Base-by-base conservation (phyloP, 768 basidiomycete species). In the Cytidiella melzeri region DNA sequence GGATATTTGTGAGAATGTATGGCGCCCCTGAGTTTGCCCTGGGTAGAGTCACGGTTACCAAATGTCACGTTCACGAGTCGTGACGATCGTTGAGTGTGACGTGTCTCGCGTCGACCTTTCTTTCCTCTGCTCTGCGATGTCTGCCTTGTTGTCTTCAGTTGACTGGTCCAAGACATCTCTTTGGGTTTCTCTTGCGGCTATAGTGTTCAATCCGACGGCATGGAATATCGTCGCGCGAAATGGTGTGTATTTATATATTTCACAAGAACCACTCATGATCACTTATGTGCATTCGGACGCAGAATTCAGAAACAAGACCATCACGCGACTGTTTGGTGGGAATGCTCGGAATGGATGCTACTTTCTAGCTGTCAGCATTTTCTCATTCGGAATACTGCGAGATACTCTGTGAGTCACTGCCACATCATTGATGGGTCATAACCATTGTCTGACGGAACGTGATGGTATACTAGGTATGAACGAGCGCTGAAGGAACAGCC, bases 221-320 rank as follows among this genome's bases (percentile, higher is more conserved):
- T 99, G 95, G 95, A 99, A 99, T 67, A 81, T 92, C 54, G 81
- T 94, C 24, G 95, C 95, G 21, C 84, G 83, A 48, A 92, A 94
- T 70, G 92, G 92, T 92, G 54, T 43, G 80, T 69, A 36, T 11
- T 26, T 27, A 20, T 38, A 15, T 51, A 19, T 27, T 25, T 13
- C 9, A 19, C 2, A 21, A 13, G 13, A 11, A 18, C 7, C 3
- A 7, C 41, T 28, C 7, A 40, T n/a, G n/a, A n/a, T n/a, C n/a
- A n/a, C n/a, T n/a, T n/a, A n/a, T n/a, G 9, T 27, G 24, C 13
- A 15, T 10, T 10, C 15, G 24, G n/a, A 26, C 23, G 21, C 55
- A 87, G 84, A 87, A 59, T 90, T 89, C 69, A 80, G 71, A 52
- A 87, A 93, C 69, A 91, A 87, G 67, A 87, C 90, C 0, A 82